Conservation (phyloP, 2,329 filamentous ascomycete species). For the Hymenoscyphus fructigenus region DNA sequence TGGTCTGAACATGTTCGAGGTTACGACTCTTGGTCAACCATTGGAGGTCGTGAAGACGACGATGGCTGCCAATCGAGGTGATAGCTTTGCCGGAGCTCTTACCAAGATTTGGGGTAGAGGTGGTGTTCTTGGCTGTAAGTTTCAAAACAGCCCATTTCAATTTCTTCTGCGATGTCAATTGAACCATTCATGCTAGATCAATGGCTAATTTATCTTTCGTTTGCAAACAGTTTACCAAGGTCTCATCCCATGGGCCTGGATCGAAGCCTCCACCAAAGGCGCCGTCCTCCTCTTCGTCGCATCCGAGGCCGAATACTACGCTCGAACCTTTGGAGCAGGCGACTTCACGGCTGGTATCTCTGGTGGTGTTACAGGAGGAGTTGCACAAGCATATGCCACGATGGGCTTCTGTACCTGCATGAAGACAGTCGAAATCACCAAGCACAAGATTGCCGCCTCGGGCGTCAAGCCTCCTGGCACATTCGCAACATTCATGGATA, state of each 20-base stretch:
- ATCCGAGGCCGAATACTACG: constrained; percentile 96
- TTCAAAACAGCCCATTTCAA: constrained; percentile 6
- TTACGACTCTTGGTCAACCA: constrained; percentile 68
- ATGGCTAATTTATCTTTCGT: not conserved
- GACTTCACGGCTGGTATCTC: constrained; percentile 87
- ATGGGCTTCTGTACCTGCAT: constrained; percentile 99
- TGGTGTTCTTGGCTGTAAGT: constrained; percentile 90
- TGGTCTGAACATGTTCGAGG: constrained; percentile 41
- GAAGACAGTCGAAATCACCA: constrained; percentile 99
- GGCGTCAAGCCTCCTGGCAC: constrained; percentile 87
- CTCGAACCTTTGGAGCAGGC: constrained; percentile 75
- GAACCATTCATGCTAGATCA: not conserved
- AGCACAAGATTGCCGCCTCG: constrained; percentile 85
- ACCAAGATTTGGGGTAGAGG: constrained; percentile 89
- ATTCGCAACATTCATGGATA: constrained; percentile 93
- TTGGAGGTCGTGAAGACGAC: constrained; percentile 99
- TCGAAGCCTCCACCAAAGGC: constrained; percentile 99
- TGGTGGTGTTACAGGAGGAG: constrained; percentile 89
- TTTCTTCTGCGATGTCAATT: not conserved
- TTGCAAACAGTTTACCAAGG: constrained; percentile 84
- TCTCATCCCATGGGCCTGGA: constrained; percentile 99
- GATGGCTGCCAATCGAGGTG: constrained; percentile 94
- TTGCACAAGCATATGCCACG: constrained; percentile 97
- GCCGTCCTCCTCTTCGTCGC: constrained; percentile 98
- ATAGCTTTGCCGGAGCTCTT: constrained; percentile 81